Conservation (phyloP, 495 filamentous ascomycete genomes). For the Aspergillus hancockii region DNA sequence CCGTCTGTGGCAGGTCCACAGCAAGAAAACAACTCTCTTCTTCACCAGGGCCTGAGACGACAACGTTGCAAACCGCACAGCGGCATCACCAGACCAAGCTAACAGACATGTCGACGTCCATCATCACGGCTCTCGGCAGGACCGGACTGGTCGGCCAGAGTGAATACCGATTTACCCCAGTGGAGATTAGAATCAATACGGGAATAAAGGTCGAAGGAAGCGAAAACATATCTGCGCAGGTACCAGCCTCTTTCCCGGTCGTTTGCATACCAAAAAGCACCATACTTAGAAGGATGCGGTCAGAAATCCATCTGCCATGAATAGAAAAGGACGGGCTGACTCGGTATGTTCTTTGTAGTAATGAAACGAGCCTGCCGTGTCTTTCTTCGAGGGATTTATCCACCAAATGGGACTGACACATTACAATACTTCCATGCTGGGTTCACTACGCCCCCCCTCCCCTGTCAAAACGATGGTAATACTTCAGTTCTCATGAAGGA, state of each 20-base stretch:
- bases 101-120: constrained; percentile 19
- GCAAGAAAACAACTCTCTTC: constrained; percentile 1
- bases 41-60: not conserved
- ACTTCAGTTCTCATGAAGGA: too few relatives aligned
- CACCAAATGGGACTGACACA: not conserved
- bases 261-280: constrained; percentile 1
- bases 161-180: not conserved
- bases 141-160: constrained; percentile 1
- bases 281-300: not conserved
- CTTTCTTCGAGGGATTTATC: not conserved
- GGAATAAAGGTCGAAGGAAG: constrained; percentile 30
- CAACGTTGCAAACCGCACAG: constrained; percentile 12
- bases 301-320: not conserved
- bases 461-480: too few relatives aligned
- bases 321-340: constrained; percentile 30
- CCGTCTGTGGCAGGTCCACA: constrained; percentile 15
- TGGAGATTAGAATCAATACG: constrained; percentile 27
- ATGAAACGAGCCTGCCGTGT: not conserved
- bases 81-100: constrained; percentile 19
- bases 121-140: constrained; percentile 18
- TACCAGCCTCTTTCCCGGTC: not conserved
- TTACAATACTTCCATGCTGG: too few relatives aligned
- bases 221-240: constrained; percentile 25
- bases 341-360: constrained; percentile 25
- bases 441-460: too few relatives aligned